phyloP scores from a whole-genome alignment of 2,329 filamentous ascomycete genomes.

The Aurifilum marmelostoma region DNA sequence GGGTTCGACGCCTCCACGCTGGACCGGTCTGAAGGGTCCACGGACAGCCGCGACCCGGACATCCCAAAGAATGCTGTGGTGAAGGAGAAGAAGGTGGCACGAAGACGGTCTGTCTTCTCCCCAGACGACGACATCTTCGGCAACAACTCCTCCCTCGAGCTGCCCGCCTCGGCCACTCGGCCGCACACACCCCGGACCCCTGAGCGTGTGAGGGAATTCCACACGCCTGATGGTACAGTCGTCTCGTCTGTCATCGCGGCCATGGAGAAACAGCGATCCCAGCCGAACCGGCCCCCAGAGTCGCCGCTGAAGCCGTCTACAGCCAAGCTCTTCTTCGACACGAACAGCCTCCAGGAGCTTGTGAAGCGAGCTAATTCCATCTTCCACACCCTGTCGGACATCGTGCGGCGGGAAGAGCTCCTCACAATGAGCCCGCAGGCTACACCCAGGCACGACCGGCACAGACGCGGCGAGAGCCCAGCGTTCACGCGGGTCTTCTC shows the following conservation, averaged over 20 bases:
- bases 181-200: conserved; percentile 46
- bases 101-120: conserved; percentile 65
- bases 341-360: conserved; percentile 68
- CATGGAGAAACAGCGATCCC: conserved; percentile 59
- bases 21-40: conserved; percentile 47
- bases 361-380: conserved; percentile 65
- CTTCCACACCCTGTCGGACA: conserved; percentile 61
- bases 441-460: conserved; percentile 52
- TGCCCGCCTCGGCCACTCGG: conserved; percentile 43
- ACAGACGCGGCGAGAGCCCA: conserved; percentile 61
- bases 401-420: conserved; percentile 62
- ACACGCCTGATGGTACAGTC: conserved; percentile 47
- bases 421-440: conserved; percentile 59
- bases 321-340: conserved; percentile 67
- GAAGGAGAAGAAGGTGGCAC: conserved; percentile 55
- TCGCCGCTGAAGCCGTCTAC: conserved; percentile 44
- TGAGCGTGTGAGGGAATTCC: conserved; percentile 36
- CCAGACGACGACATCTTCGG: conserved; percentile 71
- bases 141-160: conserved; percentile 49
- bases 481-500: conserved; percentile 70
- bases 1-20: conserved; percentile 52
- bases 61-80: conserved; percentile 57
- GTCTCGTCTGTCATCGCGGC: conserved; percentile 66
- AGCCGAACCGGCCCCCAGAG: conserved; percentile 43
- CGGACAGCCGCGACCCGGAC: conserved; percentile 46